Evolutionary conservation across 2,329 filamentous ascomycete genomes (phyloP).

Genomic region (Hortaea sp.): DNA sequence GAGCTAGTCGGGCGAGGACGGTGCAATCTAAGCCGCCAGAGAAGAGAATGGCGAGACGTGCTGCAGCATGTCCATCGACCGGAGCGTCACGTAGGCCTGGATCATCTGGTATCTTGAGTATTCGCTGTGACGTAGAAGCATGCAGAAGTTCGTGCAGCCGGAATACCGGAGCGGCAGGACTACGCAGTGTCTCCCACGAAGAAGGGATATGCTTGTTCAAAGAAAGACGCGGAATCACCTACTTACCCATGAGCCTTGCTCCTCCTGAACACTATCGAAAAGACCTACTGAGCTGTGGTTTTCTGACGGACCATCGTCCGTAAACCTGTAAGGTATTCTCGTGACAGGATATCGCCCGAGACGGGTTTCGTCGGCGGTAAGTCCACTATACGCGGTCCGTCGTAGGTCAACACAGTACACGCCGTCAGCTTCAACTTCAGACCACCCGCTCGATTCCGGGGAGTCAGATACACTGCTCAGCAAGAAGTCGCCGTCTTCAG

Average conservation of each 20-base stretch:
- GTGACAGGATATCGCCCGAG: not conserved
- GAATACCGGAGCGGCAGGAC: slow-evolving; percentile 13
- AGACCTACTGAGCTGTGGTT: slow-evolving; percentile 13
- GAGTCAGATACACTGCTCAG: slow-evolving; percentile 63
- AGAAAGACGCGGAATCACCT: slow-evolving; percentile 22
- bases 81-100: not conserved
- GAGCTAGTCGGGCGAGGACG: slow-evolving; percentile 67
- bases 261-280: slow-evolving; percentile 5
- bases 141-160: slow-evolving; percentile 15
- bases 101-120: slow-evolving; percentile 53
- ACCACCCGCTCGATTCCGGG: slow-evolving; percentile 45
- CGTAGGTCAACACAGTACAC: slow-evolving; percentile 58
- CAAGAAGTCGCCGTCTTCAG: slow-evolving; percentile 42
- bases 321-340: slow-evolving; percentile 11
- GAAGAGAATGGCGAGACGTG: slow-evolving; percentile 69
- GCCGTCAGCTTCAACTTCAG: slow-evolving; percentile 76
- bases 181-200: slow-evolving; percentile 5
- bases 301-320: slow-evolving; percentile 1
- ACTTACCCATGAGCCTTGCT: slow-evolving; percentile 22
- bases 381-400: not conserved
- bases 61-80: not conserved
- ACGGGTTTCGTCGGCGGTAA: not conserved
- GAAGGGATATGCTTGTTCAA: slow-evolving; percentile 16
- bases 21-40: slow-evolving; percentile 93
- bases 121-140: slow-evolving; percentile 21